phyloP scores from a whole-genome alignment of 805 yeast genomes.

The Maudiozyma saulgeensis region DNA sequence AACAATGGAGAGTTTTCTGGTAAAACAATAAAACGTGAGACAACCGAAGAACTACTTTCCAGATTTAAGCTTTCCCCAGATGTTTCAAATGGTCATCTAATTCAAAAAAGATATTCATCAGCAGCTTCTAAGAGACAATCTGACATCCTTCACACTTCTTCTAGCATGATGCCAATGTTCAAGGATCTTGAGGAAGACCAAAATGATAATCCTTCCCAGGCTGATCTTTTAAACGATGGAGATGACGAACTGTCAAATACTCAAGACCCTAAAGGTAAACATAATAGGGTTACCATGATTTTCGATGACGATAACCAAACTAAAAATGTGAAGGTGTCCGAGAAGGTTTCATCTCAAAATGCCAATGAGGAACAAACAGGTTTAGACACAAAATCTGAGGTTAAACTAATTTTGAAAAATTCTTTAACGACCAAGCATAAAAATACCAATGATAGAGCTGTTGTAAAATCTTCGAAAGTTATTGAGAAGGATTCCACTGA shows the following conservation, averaged over 20 bases:
- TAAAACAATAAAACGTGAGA: slow-evolving; percentile 21
- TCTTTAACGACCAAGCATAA: background rate
- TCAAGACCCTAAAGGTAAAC: slow-evolving; percentile 1
- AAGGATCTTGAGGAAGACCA: slow-evolving; percentile 26
- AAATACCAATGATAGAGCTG: background rate
- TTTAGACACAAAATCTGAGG: no score
- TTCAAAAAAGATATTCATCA: slow-evolving; percentile 19
- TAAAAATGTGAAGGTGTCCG: slow-evolving; percentile 3
- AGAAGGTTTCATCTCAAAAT: background rate
- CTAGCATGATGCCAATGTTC: slow-evolving; percentile 23
- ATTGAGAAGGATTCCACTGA: background rate
- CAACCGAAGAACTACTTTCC: slow-evolving; percentile 28
- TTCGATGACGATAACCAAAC: slow-evolving; percentile 21
- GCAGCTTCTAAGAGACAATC: slow-evolving; percentile 2
- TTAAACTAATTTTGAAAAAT: background rate
- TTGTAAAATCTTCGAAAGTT: background rate
- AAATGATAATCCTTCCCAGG: slow-evolving; percentile 1
- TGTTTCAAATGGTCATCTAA: slow-evolving; percentile 7
- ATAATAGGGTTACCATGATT: slow-evolving; percentile 23
- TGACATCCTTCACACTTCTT: slow-evolving; percentile 11
- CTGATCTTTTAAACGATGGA: background rate
- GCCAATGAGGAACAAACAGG: no score
- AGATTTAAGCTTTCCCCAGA: slow-evolving; percentile 25
- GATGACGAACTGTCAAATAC: background rate
- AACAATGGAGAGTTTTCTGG: slow-evolving; percentile 6